phyloP scores from a whole-genome alignment of 2,329 filamentous ascomycete genomes.

The Aspergillus glaucus region DNA sequence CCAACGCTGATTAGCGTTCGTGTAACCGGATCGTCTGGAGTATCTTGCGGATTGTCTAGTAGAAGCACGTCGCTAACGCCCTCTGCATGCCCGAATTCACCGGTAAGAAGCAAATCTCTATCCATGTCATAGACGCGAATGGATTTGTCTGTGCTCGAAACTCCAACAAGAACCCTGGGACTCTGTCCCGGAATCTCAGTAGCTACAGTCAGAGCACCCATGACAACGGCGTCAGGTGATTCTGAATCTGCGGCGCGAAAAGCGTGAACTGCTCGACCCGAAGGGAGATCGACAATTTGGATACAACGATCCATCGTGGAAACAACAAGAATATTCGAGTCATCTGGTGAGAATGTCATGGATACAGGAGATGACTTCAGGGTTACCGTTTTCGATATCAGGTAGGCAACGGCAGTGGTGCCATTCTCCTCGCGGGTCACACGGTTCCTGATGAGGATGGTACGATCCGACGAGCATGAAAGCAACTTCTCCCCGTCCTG shows the following conservation, averaged over 20 bases:
- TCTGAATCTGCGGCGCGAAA: constrained; percentile 83
- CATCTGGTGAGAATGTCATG: constrained; percentile 64
- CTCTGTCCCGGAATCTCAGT: constrained; percentile 49
- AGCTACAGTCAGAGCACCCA: constrained; percentile 66
- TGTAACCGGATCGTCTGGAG: constrained; percentile 40
- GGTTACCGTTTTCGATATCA: constrained; percentile 69
- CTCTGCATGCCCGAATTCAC: constrained; percentile 93
- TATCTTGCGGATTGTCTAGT: constrained; percentile 42
- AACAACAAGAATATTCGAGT: constrained; percentile 49
- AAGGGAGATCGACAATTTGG: constrained; percentile 55
- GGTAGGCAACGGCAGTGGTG: constrained; percentile 62
- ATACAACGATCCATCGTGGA: constrained; percentile 59
- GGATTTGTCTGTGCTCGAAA: constrained; percentile 93
- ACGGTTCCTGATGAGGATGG: constrained; percentile 73
- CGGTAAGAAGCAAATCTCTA: constrained; percentile 69
- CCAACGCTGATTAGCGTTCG: constrained; percentile 63
- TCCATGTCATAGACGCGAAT: constrained; percentile 80
- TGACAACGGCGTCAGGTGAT: constrained; percentile 70
- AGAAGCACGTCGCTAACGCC: constrained; percentile 81
- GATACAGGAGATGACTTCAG: constrained; percentile 83
- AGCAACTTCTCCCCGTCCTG: constrained; percentile 65
- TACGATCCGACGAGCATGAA: constrained; percentile 83
- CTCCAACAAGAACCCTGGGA: constrained; percentile 68
- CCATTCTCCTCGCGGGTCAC: constrained; percentile 57
- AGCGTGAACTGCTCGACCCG: constrained; percentile 61